Evolutionary conservation across 2,329 filamentous ascomycete genomes (phyloP).

Genomic region (Chaetomiaceae sp.): DNA sequence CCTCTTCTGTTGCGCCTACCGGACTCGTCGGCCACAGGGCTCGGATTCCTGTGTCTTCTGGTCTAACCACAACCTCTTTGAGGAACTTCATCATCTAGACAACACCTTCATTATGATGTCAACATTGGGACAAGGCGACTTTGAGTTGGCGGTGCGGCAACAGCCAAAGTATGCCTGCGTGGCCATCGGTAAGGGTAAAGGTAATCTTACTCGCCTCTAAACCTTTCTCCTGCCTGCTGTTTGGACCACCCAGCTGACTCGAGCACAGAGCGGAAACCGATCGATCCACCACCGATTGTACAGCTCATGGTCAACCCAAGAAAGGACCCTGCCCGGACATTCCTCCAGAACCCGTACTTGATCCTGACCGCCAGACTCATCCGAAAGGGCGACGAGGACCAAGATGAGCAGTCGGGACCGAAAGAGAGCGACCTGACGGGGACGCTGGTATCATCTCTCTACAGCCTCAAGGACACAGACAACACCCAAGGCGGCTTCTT

Average conservation of each 20-base stretch:
- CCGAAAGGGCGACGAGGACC: constrained; percentile 39
- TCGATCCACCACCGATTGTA: constrained; percentile 83
- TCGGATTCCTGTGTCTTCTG: neutral
- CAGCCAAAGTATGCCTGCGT: constrained; percentile 64
- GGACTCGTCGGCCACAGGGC: neutral
- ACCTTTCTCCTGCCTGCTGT: neutral
- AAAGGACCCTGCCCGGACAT: constrained; percentile 44
- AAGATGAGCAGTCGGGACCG: constrained; percentile 34
- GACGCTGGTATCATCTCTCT: constrained; percentile 73
- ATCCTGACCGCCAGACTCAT: constrained; percentile 42
- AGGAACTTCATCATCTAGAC: neutral
- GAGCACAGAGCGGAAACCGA: constrained; percentile 68
- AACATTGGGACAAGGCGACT: constrained; percentile 24
- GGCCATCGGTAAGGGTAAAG: constrained; percentile 70
- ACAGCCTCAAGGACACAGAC: constrained; percentile 72
- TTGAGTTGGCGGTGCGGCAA: constrained; percentile 50
- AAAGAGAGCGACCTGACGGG: constrained; percentile 62
- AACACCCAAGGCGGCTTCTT: constrained; percentile 82
- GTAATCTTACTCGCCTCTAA: constrained; percentile 37
- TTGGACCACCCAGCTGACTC: neutral
- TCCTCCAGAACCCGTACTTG: constrained; percentile 52
- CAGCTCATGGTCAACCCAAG: constrained; percentile 55
- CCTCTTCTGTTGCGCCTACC: neutral
- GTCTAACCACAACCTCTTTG: neutral
- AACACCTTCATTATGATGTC: constrained; percentile 10